phyloP scores from a whole-genome alignment of 495 filamentous ascomycete species.

The Cercophora samala region DNA sequence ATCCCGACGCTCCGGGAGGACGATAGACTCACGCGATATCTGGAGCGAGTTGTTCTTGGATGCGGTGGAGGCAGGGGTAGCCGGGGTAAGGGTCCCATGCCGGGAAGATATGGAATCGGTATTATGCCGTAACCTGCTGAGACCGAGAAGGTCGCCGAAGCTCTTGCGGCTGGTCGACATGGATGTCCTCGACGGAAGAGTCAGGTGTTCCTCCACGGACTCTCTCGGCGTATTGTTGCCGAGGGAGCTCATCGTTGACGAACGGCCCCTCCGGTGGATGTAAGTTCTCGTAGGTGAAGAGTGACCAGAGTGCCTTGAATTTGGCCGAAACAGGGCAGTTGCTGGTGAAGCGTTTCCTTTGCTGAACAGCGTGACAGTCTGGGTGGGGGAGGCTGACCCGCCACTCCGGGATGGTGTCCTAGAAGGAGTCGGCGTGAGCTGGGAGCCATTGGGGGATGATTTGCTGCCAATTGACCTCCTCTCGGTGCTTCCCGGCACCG shows the following conservation, averaged over 20 bases:
- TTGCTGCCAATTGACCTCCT: constrained; percentile 17
- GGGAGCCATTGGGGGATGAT: constrained; percentile 23
- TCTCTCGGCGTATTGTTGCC: constrained; percentile 47
- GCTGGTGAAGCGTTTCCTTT: constrained; percentile 46
- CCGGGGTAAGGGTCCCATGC: constrained; percentile 60
- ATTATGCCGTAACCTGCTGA: constrained; percentile 72
- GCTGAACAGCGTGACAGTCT: constrained; percentile 28
- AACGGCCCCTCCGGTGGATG: constrained; percentile 63
- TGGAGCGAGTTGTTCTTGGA: constrained; percentile 73
- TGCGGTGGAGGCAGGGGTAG: constrained; percentile 55
- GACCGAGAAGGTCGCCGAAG: constrained; percentile 79
- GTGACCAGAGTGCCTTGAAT: constrained; percentile 63
- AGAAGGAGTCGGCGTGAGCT: constrained; percentile 45
- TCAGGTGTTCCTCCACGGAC: constrained; percentile 56
- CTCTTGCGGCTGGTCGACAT: constrained; percentile 85
- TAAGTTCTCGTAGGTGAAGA: constrained; percentile 65
- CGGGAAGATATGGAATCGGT: constrained; percentile 56
- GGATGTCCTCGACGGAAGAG: constrained; percentile 63
- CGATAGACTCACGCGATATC: constrained; percentile 56
- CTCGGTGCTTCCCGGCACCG: constrained; percentile 25
- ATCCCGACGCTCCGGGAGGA: constrained; percentile 76
- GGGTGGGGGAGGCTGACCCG: constrained; percentile 36
- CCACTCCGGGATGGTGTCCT: constrained; percentile 49
- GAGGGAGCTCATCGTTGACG: constrained; percentile 85
- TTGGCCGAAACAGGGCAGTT: constrained; percentile 57